Base-by-base conservation (phyloP, 768 basidiomycete species). In the Coprinopsis strossmayeri region DNA sequence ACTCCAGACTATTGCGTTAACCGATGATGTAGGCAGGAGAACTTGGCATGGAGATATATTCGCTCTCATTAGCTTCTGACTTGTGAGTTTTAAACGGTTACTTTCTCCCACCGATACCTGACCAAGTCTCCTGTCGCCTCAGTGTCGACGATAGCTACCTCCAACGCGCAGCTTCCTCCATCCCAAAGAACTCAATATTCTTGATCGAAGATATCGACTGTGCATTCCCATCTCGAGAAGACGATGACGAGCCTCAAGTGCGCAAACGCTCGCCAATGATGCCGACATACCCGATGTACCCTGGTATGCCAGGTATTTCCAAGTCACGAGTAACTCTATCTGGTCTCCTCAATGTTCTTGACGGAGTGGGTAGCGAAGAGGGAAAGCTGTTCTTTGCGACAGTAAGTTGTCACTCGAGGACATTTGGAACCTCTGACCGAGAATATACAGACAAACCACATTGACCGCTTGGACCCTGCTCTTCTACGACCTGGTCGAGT, bases 1-100 rank as follows among this genome's bases (percentile, higher is more conserved):
- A 38, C 37, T 21, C 15, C 9, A 15, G 30, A 7, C 15, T 7
- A 32, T 15, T 32, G n/a, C n/a, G n/a, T n/a, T n/a, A n/a, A n/a
- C 30, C 15, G 30, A 32, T 32, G 30, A 15, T 32, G 15, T 32
- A 38, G 37, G 40, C 74, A 5, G 74, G 76, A 5, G 87, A 88
- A 60, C 70, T 94, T 9, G 79, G 81, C 3, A 72, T 95, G 17
- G 89, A 93, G 63, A 91, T 95, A 48, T 93, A 89, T 57, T 66
- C 76, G 0, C 56, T 82, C 12, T 78, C 78, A 0, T 62, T 81
- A 0, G 69, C 77, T 0, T 69, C 76, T 18, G 59, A 62, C 30
- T 69, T 69, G 76, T 79, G 57, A 28, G 71, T 62, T 5, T 28
- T 23, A 38, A 32, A 27, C 27, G 17, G 23, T 28, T 34, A 20